Conservation (phyloP, 192 early-diverging fungal genomes). For the Chytriomyces sp. region DNA sequence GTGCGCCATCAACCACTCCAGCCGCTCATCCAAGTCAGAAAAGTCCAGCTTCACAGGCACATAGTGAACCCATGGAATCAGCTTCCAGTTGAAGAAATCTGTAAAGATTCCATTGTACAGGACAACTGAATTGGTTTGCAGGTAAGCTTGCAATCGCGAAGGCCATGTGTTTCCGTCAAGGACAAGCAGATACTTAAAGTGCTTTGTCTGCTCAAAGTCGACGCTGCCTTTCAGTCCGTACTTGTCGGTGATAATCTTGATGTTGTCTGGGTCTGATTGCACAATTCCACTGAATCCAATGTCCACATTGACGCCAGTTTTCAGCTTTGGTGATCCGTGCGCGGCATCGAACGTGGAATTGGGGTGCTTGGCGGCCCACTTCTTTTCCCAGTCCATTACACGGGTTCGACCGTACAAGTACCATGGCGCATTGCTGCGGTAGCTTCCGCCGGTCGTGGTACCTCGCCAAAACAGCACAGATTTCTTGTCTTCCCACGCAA, state of each 20-base stretch:
- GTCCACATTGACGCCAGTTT: not conserved
- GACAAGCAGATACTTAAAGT: constrained; percentile 34
- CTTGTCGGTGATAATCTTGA: constrained; percentile 1
- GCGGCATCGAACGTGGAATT: too few relatives aligned
- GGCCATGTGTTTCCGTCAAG: constrained; percentile 32
- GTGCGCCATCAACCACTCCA: constrained; percentile 13
- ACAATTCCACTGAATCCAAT: constrained; percentile 4
- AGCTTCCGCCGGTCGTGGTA: constrained; percentile 16
- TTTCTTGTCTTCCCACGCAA: constrained; percentile 8
- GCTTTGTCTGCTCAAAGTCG: constrained; percentile 16
- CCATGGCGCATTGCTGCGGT: too few relatives aligned
- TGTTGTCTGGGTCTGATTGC: not conserved
- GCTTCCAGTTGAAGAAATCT: constrained; percentile 22
- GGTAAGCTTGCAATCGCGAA: not conserved
- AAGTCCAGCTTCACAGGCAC: constrained; percentile 31
- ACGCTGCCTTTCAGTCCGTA: constrained; percentile 19
- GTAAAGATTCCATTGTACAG: not conserved
- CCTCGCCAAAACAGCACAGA: constrained; percentile 29
- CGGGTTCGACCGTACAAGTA: too few relatives aligned
- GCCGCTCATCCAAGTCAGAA: constrained; percentile 29
- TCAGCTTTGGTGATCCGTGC: too few relatives aligned
- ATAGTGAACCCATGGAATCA: constrained; percentile 35
- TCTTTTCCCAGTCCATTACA: too few relatives aligned
- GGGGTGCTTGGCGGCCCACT: too few relatives aligned
- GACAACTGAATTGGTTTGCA: constrained; percentile 12